Base-by-base conservation (phyloP, 148 eudicot genomes). In the Polygonum aviculare region DNA sequence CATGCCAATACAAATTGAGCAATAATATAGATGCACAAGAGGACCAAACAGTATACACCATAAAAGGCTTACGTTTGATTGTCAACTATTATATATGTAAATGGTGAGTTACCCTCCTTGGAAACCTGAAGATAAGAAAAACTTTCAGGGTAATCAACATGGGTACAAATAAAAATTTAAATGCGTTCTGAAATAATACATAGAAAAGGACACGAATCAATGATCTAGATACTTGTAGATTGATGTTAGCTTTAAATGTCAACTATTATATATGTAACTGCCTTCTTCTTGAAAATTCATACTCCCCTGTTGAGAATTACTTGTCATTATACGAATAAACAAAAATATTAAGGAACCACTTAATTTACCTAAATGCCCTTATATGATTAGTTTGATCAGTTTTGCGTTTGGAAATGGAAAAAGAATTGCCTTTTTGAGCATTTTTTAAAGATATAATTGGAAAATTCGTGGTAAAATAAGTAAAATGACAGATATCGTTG, bases 31-130 rank as follows among this genome's bases (percentile, higher is more conserved):
- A 67, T 19, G 21, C 45, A 35, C 41, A 35, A 67, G 72, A 67
- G 72, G 9, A 67, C 38, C 44, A 15, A 21, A 35, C 18, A 67
- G 72, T 36, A 67, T 67, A 67, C 72, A 35, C 44, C 11, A 22
- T 4, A 22, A 39, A 57, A 49, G 69, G n/a, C 98, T 84, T 81
- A 92, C 98, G 88, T 92, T 81, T 95, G 86, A 38, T 82, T 86
- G 81, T 95, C 98, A n/a, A 95, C 96, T 77, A 95, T 95, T 81
- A 95, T 33, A 74, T 92, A 95, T 81, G 96, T 90, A 79, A 95
- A 95, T 45, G 99, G 93, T 51, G 99, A 95, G 82, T 90, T 92
- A 36, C 97, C 99, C 59, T 86, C 96, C 83, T 87, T 82, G 48
- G 99, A 87, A n/a, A 95, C 99, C 99, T 95, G 87, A 78, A 86